A percentile compares a stretch with the other conserved stretches of the same genome.
Evolutionary conservation across 2,329 filamentous ascomycete genomes (phyloP).

Genomic region (Cercospora sp.): DNA sequence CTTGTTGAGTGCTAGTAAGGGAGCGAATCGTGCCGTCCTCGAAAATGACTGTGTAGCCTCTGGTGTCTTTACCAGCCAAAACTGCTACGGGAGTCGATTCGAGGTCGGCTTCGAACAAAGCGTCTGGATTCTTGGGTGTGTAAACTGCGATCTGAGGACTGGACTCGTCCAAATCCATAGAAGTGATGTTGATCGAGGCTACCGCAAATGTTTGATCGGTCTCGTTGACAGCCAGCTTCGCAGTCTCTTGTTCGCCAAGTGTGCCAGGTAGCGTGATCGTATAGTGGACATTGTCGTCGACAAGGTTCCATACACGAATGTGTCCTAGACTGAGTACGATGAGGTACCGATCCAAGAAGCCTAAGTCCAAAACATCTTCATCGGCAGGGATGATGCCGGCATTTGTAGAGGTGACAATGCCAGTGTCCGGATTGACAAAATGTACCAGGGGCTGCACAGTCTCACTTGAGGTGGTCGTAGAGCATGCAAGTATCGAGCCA

Average conservation of each 20-base stretch:
- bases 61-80: conserved; percentile 61
- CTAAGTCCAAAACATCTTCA: conserved; percentile 58
- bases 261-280: conserved; percentile 57
- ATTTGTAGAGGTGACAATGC: conserved; percentile 65
- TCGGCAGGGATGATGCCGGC: conserved; percentile 50
- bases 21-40: conserved; percentile 69
- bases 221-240: conserved; percentile 67
- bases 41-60: conserved; percentile 75
- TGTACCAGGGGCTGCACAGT: conserved; percentile 62
- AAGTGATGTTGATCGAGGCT: conserved; percentile 12
- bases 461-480: conserved; percentile 43
- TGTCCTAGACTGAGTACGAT: conserved; percentile 71
- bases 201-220: conserved; percentile 48
- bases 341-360: conserved; percentile 71
- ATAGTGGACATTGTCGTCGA: conserved; percentile 72
- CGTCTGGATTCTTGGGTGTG: conserved; percentile 58
- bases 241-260: conserved; percentile 27
- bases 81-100: conserved; percentile 60
- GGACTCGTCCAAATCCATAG: conserved; percentile 12
- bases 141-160: conserved; percentile 59
- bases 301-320: conserved; percentile 79
- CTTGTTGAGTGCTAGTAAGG: conserved; percentile 31
- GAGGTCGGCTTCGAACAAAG: conserved; percentile 51
- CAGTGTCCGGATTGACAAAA: conserved; percentile 71
- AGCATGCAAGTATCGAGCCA: conserved; percentile 75